phyloP scores from a whole-genome alignment of 2,329 filamentous ascomycete species.

The Ascochyta koolunga region DNA sequence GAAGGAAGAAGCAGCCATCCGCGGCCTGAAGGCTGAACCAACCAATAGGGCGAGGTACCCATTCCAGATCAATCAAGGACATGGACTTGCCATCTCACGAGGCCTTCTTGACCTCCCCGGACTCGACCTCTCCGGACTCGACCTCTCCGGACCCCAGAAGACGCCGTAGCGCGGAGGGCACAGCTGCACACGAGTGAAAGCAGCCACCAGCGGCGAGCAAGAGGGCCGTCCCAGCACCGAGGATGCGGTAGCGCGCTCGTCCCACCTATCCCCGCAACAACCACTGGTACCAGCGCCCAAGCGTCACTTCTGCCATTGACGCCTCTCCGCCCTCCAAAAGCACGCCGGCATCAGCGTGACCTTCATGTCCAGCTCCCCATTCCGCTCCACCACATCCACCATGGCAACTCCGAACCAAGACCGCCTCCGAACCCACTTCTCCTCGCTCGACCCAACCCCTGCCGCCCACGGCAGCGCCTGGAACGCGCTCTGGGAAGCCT shows the following conservation, averaged over 20 bases:
- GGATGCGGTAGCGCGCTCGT: background rate
- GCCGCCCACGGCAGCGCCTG: constrained; percentile 60
- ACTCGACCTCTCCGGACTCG: too few species aligned
- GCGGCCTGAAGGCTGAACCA: background rate
- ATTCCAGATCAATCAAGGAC: background rate
- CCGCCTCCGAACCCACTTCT: constrained; percentile 52
- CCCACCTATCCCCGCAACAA: constrained; percentile 7
- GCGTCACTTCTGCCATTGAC: background rate
- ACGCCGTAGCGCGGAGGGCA: too few species aligned
- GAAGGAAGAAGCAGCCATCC: background rate
- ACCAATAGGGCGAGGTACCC: background rate
- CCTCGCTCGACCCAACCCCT: constrained; percentile 46
- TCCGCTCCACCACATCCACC: background rate
- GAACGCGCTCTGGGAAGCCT: constrained; percentile 62
- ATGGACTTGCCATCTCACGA: too few species aligned
- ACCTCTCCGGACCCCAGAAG: too few species aligned
- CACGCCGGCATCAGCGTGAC: background rate
- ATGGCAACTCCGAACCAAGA: constrained; percentile 42
- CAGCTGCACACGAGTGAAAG: background rate
- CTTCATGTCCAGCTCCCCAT: background rate
- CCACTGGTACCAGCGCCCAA: background rate
- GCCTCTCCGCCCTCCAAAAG: background rate
- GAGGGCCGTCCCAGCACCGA: background rate
- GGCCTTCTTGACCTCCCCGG: too few species aligned
- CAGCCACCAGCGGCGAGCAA: background rate